These are phyloP conservation scores for Circinella minor DNA, from an alignment of 371 early-diverging fungal genomes.

Conservation along the genomic window DNA sequence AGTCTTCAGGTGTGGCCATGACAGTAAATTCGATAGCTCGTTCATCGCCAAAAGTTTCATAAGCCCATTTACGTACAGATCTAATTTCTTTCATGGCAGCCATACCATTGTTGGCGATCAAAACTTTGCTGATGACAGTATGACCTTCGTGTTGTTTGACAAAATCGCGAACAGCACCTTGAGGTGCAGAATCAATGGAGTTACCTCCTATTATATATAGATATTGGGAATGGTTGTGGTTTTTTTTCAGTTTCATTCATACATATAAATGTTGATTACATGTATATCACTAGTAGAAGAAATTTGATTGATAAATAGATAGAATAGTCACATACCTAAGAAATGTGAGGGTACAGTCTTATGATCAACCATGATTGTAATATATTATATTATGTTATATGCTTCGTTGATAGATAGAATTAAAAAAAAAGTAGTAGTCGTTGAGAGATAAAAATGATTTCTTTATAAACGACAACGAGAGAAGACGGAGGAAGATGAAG, in stretches of 20 bases:
- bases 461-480: too few species aligned
- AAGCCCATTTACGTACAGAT: constrained; percentile 97
- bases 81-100: constrained; percentile 99
- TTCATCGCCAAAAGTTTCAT: constrained; percentile 97
- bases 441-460: too few species aligned
- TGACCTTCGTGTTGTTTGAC: constrained; percentile 83
- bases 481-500: background rate
- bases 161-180: constrained; percentile 72
- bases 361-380: constrained; percentile 21
- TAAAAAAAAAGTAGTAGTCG: too few species aligned
- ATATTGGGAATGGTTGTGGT: too few species aligned
- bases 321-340: constrained; percentile 14
- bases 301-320: background rate
- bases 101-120: constrained; percentile 99
- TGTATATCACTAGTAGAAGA: background rate
- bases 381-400: background rate
- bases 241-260: background rate
- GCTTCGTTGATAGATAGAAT: background rate
- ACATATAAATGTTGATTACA: constrained; percentile 1
- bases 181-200: constrained; percentile 56
- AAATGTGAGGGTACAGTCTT: constrained; percentile 27
- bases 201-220: constrained; percentile 57
- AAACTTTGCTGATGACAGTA: constrained; percentile 86
- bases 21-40: constrained; percentile 95
- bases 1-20: constrained; percentile 98